Evolutionary conservation across 1,139 yeast species (phyloP).

Genomic region (Magnusiomyces suaveolens): DNA sequence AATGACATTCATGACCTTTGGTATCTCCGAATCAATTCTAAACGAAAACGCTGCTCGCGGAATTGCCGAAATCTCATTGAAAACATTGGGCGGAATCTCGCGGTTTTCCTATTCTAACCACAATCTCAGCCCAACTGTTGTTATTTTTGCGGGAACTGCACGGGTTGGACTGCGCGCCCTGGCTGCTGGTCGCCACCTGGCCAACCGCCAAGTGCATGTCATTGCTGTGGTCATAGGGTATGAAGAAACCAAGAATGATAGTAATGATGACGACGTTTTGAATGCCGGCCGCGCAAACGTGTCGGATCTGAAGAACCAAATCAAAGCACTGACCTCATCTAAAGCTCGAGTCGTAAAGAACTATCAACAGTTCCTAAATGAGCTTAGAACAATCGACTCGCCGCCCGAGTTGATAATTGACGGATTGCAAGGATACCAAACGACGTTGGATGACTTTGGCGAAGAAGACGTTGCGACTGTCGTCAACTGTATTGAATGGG

Average conservation of each 20-base stretch:
- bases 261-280: slow-evolving; percentile 25
- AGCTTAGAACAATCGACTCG: slow-evolving; percentile 44
- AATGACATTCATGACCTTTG: slow-evolving; percentile 43
- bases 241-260: slow-evolving; percentile 19
- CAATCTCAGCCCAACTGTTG: slow-evolving; percentile 69
- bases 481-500: slow-evolving; percentile 54
- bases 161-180: slow-evolving; percentile 68
- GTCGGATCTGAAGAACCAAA: slow-evolving; percentile 32
- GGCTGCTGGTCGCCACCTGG: slow-evolving; percentile 70
- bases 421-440: slow-evolving; percentile 76
- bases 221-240: slow-evolving; percentile 43
- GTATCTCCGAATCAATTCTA: slow-evolving; percentile 40
- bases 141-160: slow-evolving; percentile 63
- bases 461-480: slow-evolving; percentile 43
- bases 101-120: slow-evolving; percentile 54
- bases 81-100: slow-evolving; percentile 58
- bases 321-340: slow-evolving; percentile 44
- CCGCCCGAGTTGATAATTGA: slow-evolving; percentile 75
- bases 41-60: slow-evolving; percentile 70
- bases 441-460: slow-evolving; percentile 45
- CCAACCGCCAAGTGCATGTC: slow-evolving; percentile 65
- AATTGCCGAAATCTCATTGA: slow-evolving; percentile 49
- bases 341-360: slow-evolving; percentile 45
- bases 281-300: background rate
- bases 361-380: slow-evolving; percentile 31